Evolutionary conservation across 331 rosid species (phyloP).

Genomic region (Telfairia occidentalis): DNA sequence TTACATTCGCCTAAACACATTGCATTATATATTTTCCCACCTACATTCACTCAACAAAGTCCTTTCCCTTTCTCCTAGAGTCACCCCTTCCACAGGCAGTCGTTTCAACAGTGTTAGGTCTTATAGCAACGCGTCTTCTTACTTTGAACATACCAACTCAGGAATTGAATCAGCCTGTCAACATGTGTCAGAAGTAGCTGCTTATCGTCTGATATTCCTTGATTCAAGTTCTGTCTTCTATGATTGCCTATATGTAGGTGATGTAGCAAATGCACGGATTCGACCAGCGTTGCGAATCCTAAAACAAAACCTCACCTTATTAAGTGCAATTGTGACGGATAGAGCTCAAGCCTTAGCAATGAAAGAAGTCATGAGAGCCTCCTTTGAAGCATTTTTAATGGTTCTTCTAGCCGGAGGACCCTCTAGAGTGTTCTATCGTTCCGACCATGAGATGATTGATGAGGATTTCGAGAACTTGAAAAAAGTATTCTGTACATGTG

Average conservation of each 20-base stretch:
- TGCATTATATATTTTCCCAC: conserved; percentile 47
- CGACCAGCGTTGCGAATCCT: conserved; percentile 55
- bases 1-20: conserved; percentile 79
- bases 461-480: conserved; percentile 77
- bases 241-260: conserved; percentile 47
- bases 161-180: conserved; percentile 49
- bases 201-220: conserved; percentile 69
- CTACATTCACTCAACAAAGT: conserved; percentile 49
- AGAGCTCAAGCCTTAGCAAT: conserved; percentile 71
- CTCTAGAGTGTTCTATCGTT: conserved; percentile 43
- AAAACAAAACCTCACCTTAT: conserved; percentile 69
- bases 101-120: conserved; percentile 22
- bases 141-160: conserved; percentile 38
- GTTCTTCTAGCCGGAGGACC: conserved; percentile 85
- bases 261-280: conserved; percentile 56
- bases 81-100: conserved; percentile 28
- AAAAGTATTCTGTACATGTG: conserved; percentile 46
- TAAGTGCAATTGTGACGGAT: conserved; percentile 45
- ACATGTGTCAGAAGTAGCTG: conserved; percentile 83
- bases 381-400: conserved; percentile 80
- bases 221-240: conserved; percentile 70
- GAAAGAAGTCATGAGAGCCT: conserved; percentile 75
- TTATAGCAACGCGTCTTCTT: conserved; percentile 24
- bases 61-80: conserved; percentile 29
- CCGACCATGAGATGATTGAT: conserved; percentile 47